phyloP scores from a whole-genome alignment of 78 protist genomes.

The Dictyostelium citrinum region DNA sequence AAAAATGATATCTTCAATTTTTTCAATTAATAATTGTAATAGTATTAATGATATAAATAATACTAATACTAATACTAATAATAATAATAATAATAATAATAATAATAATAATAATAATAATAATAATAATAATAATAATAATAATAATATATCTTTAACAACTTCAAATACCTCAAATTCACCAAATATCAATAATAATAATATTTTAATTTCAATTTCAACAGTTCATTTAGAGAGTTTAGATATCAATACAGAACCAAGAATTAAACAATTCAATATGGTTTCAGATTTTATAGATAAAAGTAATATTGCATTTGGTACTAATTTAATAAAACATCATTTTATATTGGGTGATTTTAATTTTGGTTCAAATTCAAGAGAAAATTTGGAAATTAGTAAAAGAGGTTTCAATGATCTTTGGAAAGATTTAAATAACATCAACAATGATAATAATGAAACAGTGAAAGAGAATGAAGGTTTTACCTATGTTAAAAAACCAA shows the following conservation, averaged over 20 bases:
- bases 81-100: neutral
- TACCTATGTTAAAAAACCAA: constrained; percentile 30
- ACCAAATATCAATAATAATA: neutral
- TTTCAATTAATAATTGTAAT: neutral
- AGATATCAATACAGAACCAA: neutral
- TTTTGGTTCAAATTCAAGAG: constrained; percentile 18
- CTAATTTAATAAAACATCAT: neutral
- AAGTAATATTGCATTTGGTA: neutral
- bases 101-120: neutral
- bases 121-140: neutral
- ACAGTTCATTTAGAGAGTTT: constrained; percentile 67
- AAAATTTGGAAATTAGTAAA: neutral
- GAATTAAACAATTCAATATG: constrained; percentile 44
- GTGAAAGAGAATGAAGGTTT: neutral
- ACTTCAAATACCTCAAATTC: neutral
- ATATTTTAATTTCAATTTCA: constrained; percentile 19
- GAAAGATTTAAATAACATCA: neutral
- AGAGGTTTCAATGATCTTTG: constrained; percentile 26
- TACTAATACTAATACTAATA: neutral
- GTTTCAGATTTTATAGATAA: neutral
- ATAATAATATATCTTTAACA: neutral
- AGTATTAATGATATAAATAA: neutral
- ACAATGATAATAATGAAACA: neutral
- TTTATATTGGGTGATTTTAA: constrained; percentile 64
- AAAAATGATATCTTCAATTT: neutral